Evolutionary conservation across 75 land plant genomes (phyloP).

Genomic region (Isoetes taiwanensis): DNA sequence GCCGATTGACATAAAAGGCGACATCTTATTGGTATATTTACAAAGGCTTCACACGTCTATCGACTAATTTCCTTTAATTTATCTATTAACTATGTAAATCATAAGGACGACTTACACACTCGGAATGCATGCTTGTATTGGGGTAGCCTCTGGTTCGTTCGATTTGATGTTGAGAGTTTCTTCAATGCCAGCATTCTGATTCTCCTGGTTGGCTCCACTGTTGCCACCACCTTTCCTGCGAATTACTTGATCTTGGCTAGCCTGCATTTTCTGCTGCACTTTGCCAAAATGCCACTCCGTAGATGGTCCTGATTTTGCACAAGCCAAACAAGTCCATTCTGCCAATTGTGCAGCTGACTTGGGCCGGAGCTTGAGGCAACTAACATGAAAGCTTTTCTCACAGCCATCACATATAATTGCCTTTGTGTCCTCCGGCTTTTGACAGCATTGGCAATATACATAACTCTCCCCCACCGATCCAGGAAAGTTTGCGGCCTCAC

Average conservation of each 20-base stretch:
- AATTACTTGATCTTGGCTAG: slow-evolving; percentile 32
- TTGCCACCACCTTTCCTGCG: slow-evolving; percentile 6
- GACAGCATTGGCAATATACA: slow-evolving; percentile 33
- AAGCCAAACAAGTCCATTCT: slow-evolving; percentile 56
- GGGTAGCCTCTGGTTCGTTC: slow-evolving; percentile 29
- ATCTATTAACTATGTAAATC: too few species aligned
- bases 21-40: too few species aligned
- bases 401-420: slow-evolving; percentile 64
- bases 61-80: too few species aligned
- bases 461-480: slow-evolving; percentile 17
- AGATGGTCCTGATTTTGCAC: too few species aligned
- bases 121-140: neutral
- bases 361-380: slow-evolving; percentile 32
- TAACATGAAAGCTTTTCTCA: slow-evolving; percentile 58
- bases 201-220: neutral
- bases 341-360: slow-evolving; percentile 17
- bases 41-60: too few species aligned
- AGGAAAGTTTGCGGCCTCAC: slow-evolving; percentile 19
- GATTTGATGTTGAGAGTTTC: slow-evolving; percentile 29
- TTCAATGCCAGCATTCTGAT: neutral
- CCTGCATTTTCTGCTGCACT: slow-evolving; percentile 32
- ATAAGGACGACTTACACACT: too few species aligned
- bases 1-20: too few species aligned
- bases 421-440: slow-evolving; percentile 22
- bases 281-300: too few species aligned